Conservation (phyloP, 2,329 filamentous ascomycete species). For the Dothistroma pini region DNA sequence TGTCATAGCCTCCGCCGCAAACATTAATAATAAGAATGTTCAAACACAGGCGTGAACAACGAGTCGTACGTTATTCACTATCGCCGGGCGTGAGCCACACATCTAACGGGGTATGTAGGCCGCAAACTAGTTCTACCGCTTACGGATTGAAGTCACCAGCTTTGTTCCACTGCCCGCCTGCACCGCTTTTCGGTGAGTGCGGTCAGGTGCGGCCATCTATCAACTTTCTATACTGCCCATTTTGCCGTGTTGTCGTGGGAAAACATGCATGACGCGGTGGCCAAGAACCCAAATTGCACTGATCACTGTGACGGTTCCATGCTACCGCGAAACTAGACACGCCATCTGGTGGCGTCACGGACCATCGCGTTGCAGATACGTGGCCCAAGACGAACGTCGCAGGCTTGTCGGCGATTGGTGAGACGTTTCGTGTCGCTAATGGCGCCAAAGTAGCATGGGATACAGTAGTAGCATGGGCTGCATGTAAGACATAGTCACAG, state of each 20-base stretch:
- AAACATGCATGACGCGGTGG: constrained; percentile 1
- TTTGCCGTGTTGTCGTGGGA: neutral
- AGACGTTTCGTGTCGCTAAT: neutral
- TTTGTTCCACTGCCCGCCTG: too few species aligned
- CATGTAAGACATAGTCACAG: too few species aligned
- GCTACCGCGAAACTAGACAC: neutral
- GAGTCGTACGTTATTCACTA: neutral
- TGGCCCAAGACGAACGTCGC: neutral
- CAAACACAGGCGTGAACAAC: neutral
- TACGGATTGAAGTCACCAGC: too few species aligned
- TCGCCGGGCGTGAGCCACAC: neutral
- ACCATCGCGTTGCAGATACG: neutral
- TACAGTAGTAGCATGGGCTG: neutral
- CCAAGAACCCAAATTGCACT: neutral
- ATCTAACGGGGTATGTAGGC: neutral
- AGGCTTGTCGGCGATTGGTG: neutral
- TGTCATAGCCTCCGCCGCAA: neutral
- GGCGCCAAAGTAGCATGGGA: neutral
- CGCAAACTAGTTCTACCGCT: too few species aligned
- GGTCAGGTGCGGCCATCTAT: neutral
- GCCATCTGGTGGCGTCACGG: neutral
- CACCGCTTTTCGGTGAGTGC: neutral
- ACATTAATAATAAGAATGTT: neutral
- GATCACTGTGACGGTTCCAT: neutral
- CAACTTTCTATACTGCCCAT: neutral